Base-by-base conservation (phyloP, 177 flowering plant species). In the Vitis hybrid region DNA sequence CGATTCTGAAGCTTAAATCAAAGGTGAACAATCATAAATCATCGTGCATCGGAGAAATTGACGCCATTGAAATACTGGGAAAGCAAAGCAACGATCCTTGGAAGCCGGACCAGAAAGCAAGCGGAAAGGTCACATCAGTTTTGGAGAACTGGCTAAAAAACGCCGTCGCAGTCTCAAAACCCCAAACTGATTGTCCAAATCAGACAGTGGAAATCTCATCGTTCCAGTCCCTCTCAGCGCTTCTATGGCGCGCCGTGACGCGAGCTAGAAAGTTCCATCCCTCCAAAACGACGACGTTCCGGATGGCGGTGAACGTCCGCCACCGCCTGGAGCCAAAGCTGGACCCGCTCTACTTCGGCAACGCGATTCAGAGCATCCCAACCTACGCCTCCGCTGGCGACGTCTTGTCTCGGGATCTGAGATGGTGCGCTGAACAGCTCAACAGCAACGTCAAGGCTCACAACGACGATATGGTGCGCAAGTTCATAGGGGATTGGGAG, bases 381-480 rank as follows among this genome's bases (percentile, higher is more conserved):
- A 85, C 85, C 0, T 69, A 72, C 67, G 89, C 88, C 10, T 6
- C 82, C 26, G 89, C 81, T 0, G 88, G 83, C 0, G 90, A 91
- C 39, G 86, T 91, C 2, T 26, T 81, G 51, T 58, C 69, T 0
- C 55, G 66, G 1, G 90, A 77, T 21, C 73, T 89, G 32, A 79
- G 85, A 23, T 88, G 97, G 97, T 83, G 88, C 75, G 91, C 94
- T 45, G 80, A 77, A 80, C 74, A 77, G 80, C 79, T 91, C 69
- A 83, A 82, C 67, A 8, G 60, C 21, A 79, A 59, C 66, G 89
- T 87, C 66, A 62, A 11, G 69, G 86, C 75, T 7, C 88, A 88
- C 76, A 74, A 69, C 21, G 75, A 80, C 68, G 73, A 10, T 0
- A 76, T 30, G 70, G 87, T 88, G 72, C 81, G 89, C 26, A 58